Base-by-base conservation (phyloP, 2,329 filamentous ascomycete species). In the Aspergillus quadrilineatus region DNA sequence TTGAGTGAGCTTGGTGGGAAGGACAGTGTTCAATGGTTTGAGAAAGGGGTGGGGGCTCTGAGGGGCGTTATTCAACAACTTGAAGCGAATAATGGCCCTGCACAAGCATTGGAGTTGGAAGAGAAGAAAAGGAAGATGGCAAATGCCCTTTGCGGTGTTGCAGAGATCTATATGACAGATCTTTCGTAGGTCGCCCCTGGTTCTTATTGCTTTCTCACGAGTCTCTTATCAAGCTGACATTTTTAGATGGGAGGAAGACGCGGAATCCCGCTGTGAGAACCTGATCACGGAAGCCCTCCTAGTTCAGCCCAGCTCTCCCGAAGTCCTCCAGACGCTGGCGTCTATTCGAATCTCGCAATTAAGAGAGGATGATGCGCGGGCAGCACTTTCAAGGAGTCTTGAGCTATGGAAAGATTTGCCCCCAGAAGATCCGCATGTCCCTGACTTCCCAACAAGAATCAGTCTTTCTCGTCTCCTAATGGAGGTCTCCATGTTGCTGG, bases 151-250 rank as follows among this genome's bases (percentile, higher is more conserved):
- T 99, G 95, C 75, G 91, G 90, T 29, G 90, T 97, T 59, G 87
- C 90, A 6, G 94, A 99, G 77, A 91, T 99, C 49, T 99, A 97
- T 80, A 99, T 99, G 94, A 99, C 94, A 9, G 94, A 99, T 77
- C 78, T 97, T 66, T 94, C 89, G 67, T 94, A 84, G 72, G 77
- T 76, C 47, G 62, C 22, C 17, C 14, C 37, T 17, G 12, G 4
- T 14, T 6, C 9, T 8, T 39, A 15, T 26, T 28, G 12, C 10
- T 28, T 14, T 4, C 2, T 22, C 22, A 1, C 22, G 22, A 22
- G 22, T 4, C 22, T 22, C 22, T 48, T 42, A 17, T 9, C 6
- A 12, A 44, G 28, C 55, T 57, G 34, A 57, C 4, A n/a, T 15
- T 30, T 43, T 3, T 60, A 82, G 80, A 51, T 87, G 83, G 90